Percentiles rank a stretch among this genome's conserved stretches.
phyloP scores from a whole-genome alignment of 1,284 basidiomycete species.

The Polyporus tsugae region DNA sequence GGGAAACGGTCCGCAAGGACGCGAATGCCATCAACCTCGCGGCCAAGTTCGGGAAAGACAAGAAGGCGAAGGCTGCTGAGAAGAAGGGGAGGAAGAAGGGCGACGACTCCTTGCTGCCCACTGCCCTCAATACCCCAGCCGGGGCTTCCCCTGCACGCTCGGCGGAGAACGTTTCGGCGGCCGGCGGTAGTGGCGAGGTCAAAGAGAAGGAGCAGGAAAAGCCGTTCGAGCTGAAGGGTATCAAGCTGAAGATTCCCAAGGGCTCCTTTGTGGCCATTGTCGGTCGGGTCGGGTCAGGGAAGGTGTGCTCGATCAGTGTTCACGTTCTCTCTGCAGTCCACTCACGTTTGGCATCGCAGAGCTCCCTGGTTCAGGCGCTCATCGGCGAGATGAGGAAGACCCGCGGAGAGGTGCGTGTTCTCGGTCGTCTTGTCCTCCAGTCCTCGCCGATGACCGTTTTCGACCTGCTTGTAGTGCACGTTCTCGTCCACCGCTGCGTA shows the following conservation, averaged over 20 bases:
- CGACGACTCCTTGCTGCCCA: slow-evolving; percentile 35
- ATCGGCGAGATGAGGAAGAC: slow-evolving; percentile 84
- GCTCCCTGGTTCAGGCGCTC: slow-evolving; percentile 72
- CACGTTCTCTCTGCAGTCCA: neutral
- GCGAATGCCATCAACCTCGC: slow-evolving; percentile 29
- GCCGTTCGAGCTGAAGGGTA: slow-evolving; percentile 67
- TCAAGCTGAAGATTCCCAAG: slow-evolving; percentile 65
- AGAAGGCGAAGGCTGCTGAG: slow-evolving; percentile 24
- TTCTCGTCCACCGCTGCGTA: slow-evolving; percentile 79
- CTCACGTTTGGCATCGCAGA: slow-evolving; percentile 44
- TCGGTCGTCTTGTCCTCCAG: neutral
- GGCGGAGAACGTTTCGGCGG: neutral
- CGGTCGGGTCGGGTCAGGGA: slow-evolving; percentile 77
- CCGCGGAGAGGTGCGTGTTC: slow-evolving; percentile 55
- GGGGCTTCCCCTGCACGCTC: slow-evolving; percentile 8
- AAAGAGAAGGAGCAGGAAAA: slow-evolving; percentile 39
- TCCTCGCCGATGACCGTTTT: neutral
- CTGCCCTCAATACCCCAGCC: slow-evolving; percentile 18
- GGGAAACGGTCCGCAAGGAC: slow-evolving; percentile 61
- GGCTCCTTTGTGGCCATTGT: slow-evolving; percentile 79
- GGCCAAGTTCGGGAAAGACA: slow-evolving; percentile 15
- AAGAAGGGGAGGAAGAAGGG: slow-evolving; percentile 17
- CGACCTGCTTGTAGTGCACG: slow-evolving; percentile 51
- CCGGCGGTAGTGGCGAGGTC: slow-evolving; percentile 26
- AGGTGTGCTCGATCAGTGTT: slow-evolving; percentile 47